Evolutionary conservation across 1,284 basidiomycete genomes (phyloP).

Genomic region (Fistulina hepatica): DNA sequence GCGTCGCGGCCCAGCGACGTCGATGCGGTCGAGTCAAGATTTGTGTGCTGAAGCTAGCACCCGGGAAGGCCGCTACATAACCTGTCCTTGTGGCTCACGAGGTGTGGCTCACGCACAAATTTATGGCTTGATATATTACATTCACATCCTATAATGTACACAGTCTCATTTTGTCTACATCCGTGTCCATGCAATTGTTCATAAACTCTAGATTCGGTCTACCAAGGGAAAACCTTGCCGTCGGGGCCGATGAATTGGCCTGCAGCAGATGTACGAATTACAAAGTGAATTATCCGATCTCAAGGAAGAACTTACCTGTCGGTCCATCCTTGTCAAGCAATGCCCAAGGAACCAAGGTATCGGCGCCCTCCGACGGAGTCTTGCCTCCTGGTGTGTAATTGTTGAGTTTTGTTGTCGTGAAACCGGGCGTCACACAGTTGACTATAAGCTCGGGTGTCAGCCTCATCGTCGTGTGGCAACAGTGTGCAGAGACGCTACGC

Average conservation of each 20-base stretch:
- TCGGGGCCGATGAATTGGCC: neutral
- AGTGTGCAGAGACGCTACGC: constrained; percentile 8
- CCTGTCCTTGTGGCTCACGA: too few relatives aligned
- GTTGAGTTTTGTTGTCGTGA: constrained; percentile 33
- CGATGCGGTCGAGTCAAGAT: too few relatives aligned
- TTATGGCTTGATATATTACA: too few relatives aligned
- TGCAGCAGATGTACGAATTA: neutral
- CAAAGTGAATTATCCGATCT: constrained; percentile 28
- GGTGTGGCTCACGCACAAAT: too few relatives aligned
- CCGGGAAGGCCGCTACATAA: too few relatives aligned
- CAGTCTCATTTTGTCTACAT: too few relatives aligned
- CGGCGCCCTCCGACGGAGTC: constrained; percentile 25
- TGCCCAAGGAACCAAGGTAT: constrained; percentile 26
- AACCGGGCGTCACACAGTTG: constrained; percentile 30
- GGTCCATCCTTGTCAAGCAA: constrained; percentile 29
- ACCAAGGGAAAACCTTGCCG: neutral
- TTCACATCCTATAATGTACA: too few relatives aligned
- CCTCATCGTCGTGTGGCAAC: constrained; percentile 8
- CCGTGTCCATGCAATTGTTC: too few relatives aligned
- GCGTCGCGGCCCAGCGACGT: too few relatives aligned
- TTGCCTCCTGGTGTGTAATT: constrained; percentile 27
- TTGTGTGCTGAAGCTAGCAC: too few relatives aligned
- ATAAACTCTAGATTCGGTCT: neutral
- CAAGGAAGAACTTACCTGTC: constrained; percentile 28
- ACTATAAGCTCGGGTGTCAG: constrained; percentile 17